A percentile compares a stretch with the other conserved stretches of the same genome.
Evolutionary conservation across 441 rosid species (phyloP).

Genomic region (Euphorbia celastroides): DNA sequence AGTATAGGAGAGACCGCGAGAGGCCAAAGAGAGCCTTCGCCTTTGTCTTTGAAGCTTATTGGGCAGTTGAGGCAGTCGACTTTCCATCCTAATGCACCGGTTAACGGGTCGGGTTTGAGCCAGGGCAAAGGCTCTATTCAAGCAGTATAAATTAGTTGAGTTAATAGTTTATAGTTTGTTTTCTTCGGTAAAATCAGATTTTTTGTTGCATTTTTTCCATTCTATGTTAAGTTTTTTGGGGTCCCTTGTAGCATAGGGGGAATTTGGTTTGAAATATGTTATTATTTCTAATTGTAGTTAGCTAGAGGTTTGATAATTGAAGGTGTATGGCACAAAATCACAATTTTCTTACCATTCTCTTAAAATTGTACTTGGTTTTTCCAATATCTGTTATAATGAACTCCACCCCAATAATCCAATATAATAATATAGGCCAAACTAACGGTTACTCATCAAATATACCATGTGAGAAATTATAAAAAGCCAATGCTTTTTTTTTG

Average conservation of each 20-base stretch:
- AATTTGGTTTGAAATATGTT: constrained; percentile 24
- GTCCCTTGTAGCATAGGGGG: constrained; percentile 24
- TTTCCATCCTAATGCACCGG: constrained; percentile 62
- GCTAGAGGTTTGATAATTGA: constrained; percentile 24
- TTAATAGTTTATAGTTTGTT: not conserved
- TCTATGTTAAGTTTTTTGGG: too few species aligned
- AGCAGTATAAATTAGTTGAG: constrained; percentile 59
- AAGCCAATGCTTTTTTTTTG: too few species aligned
- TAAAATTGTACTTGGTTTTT: too few species aligned
- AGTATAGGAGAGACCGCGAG: constrained; percentile 44
- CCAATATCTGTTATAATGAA: too few species aligned
- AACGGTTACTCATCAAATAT: too few species aligned
- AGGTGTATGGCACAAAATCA: constrained; percentile 13
- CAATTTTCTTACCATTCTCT: not conserved
- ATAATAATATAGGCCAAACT: too few species aligned
- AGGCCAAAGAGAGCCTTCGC: constrained; percentile 44
- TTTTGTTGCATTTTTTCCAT: not conserved
- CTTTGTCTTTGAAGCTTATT: constrained; percentile 48
- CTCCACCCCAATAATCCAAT: too few species aligned
- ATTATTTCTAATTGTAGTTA: constrained; percentile 39
- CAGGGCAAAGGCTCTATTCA: constrained; percentile 65
- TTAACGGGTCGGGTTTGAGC: constrained; percentile 40
- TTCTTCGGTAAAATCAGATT: constrained; percentile 18
- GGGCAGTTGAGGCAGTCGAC: constrained; percentile 24
- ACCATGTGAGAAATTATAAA: too few species aligned